Percentiles rank a stretch among this genome's conserved stretches.
Conservation (phyloP, 2,329 filamentous ascomycete species). For the Aureobasidium vineae region DNA sequence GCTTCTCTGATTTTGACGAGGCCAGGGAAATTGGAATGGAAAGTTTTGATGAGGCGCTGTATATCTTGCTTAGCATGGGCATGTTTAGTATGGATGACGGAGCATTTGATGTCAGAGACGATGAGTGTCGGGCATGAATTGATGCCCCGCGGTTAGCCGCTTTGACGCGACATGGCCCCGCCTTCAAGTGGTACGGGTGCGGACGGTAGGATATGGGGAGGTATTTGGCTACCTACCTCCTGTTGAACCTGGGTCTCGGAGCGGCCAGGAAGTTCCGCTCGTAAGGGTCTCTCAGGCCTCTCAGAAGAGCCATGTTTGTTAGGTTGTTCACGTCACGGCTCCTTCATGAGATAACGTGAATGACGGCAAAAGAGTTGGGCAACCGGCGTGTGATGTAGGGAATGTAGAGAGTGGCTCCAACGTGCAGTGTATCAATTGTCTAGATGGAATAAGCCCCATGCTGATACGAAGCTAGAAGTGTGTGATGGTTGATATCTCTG, state of each 20-base stretch:
- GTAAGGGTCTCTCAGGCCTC: slow-evolving; percentile 15
- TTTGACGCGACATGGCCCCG: slow-evolving; percentile 9
- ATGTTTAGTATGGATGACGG: neutral
- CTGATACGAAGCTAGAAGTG: neutral
- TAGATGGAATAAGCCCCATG: neutral
- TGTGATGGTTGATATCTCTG: neutral
- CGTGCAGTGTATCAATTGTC: neutral
- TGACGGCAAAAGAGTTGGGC: too few species aligned
- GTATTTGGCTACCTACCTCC: slow-evolving; percentile 2
- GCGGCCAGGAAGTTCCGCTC: slow-evolving; percentile 15
- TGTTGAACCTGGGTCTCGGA: slow-evolving; percentile 12
- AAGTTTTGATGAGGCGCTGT: slow-evolving; percentile 19
- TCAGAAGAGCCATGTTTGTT: slow-evolving; percentile 2
- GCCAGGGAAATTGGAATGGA: neutral
- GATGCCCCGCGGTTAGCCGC: slow-evolving; percentile 11
- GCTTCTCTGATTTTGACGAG: slow-evolving; percentile 19
- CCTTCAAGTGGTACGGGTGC: neutral
- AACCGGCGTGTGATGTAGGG: neutral
- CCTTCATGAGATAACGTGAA: neutral
- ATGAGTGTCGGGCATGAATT: neutral
- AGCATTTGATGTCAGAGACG: neutral
- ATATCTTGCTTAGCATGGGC: slow-evolving; percentile 22
- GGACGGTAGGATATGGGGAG: neutral
- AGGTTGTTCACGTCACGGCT: neutral
- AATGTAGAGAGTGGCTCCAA: neutral